A percentile compares a stretch with the other conserved stretches of the same genome.
These are phyloP conservation scores for Powellomyces hirtus DNA, from an alignment of 192 early-diverging fungal genomes.

Conservation along the genomic window DNA sequence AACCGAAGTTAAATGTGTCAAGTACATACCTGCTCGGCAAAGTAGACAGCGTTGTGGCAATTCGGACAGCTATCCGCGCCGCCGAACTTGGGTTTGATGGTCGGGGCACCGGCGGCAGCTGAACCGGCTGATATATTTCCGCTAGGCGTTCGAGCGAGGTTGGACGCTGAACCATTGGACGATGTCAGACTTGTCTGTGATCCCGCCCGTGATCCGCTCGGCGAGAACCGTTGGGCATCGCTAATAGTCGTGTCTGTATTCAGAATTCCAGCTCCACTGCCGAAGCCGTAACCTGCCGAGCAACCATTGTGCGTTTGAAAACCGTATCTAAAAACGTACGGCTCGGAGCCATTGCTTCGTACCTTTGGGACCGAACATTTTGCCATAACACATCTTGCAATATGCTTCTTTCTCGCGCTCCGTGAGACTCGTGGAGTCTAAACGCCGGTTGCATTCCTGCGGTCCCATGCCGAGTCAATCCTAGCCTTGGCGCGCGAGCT, in stretches of 20 bases:
- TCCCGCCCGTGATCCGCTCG: slow-evolving; percentile 8
- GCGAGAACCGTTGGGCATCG: slow-evolving; percentile 30
- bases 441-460: slow-evolving; percentile 44
- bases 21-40: slow-evolving; percentile 41
- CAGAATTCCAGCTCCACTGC: slow-evolving; percentile 28
- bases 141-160: not conserved
- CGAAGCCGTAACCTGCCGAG: slow-evolving; percentile 39
- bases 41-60: slow-evolving; percentile 50
- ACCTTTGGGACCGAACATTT: slow-evolving; percentile 53
- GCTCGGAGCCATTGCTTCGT: not conserved
- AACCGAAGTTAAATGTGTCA: too few relatives aligned
- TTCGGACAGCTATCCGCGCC: slow-evolving; percentile 36
- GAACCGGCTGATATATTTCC: slow-evolving; percentile 2
- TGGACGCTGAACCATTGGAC: not conserved
- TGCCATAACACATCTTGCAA: slow-evolving; percentile 52
- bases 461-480: not conserved
- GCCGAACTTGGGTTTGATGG: slow-evolving; percentile 30
- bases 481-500: not conserved
- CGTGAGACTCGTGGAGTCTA: slow-evolving; percentile 48
- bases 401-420: slow-evolving; percentile 46
- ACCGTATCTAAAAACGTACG: not conserved
- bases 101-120: not conserved
- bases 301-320: not conserved
- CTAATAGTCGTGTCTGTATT: slow-evolving; percentile 34
- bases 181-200: not conserved